phyloP scores from a whole-genome alignment of 305 asterid species.

The Coffea humblotiana region DNA sequence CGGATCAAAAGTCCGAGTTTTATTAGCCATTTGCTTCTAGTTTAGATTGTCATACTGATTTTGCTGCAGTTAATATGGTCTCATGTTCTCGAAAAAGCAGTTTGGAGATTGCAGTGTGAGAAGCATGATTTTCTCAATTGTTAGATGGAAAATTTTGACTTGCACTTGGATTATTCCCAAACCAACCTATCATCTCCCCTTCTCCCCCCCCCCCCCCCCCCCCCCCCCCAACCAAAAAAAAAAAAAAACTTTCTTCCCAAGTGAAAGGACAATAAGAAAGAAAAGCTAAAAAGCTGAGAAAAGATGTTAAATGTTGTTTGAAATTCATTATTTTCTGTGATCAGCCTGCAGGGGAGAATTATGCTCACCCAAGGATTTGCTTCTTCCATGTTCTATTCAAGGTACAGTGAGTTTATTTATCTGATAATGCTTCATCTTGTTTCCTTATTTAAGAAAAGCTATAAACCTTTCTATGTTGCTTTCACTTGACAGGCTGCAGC shows the following conservation, averaged over 20 bases:
- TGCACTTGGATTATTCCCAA: background rate
- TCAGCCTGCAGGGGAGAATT: conserved; percentile 88
- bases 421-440: background rate
- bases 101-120: background rate
- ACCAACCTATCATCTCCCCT: background rate
- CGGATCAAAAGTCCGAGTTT: background rate
- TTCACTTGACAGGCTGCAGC: conserved; percentile 73
- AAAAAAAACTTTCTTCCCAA: no score
- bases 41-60: background rate
- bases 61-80: background rate
- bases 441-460: conserved; percentile 22
- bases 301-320: background rate
- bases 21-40: background rate
- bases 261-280: no score
- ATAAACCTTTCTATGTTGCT: conserved; percentile 14
- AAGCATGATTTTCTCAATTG: background rate
- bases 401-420: conserved; percentile 35
- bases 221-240: background rate
- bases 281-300: background rate
- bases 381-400: conserved; percentile 92
- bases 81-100: background rate
- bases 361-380: conserved; percentile 84
- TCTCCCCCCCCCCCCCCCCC: background rate
- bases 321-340: conserved; percentile 6
- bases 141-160: background rate